A percentile compares a stretch with the other conserved stretches of the same genome.
Conservation (phyloP, 495 filamentous ascomycete genomes). For the Hyaloscypha variabilis region DNA sequence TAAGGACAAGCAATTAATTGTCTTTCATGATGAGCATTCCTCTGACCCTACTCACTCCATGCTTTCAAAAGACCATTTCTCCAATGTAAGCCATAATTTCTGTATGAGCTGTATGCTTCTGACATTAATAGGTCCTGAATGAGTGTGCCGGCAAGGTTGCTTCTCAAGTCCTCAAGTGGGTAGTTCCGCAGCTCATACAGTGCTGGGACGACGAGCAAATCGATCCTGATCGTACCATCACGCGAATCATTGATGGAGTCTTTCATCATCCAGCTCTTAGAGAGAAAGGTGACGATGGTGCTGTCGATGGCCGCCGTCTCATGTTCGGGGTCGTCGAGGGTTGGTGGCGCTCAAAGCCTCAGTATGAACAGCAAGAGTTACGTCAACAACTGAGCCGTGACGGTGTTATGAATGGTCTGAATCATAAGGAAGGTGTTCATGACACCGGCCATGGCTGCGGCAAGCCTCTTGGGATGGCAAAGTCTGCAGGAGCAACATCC, state of each 20-base stretch:
- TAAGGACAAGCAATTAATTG: conserved; percentile 76
- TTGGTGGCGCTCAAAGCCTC: conserved; percentile 75
- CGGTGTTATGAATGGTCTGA: conserved; percentile 72
- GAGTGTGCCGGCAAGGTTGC: conserved; percentile 85
- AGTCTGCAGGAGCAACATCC: conserved; percentile 7
- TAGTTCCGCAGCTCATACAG: conserved; percentile 81
- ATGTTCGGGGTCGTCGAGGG: conserved; percentile 79
- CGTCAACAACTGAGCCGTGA: conserved; percentile 73
- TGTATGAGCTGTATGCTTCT: not conserved
- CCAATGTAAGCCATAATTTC: conserved; percentile 28
- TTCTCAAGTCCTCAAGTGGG: conserved; percentile 74
- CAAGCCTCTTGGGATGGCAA: conserved; percentile 60
- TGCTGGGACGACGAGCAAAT: conserved; percentile 78
- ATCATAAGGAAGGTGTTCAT: conserved; percentile 83
- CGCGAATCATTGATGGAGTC: conserved; percentile 76
- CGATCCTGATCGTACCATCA: conserved; percentile 67
- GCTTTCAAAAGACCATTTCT: conserved; percentile 69
- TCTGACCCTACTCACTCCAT: conserved; percentile 90
- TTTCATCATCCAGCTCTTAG: conserved; percentile 87
- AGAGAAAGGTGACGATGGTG: conserved; percentile 70
- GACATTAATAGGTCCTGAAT: conserved; percentile 67
- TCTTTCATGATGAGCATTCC: conserved; percentile 76
- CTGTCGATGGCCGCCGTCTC: conserved; percentile 66
- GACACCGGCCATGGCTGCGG: conserved; percentile 87
- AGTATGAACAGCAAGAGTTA: conserved; percentile 61